Base-by-base conservation (phyloP, 2,329 filamentous ascomycete genomes). In the Ceratocystis destructans region DNA sequence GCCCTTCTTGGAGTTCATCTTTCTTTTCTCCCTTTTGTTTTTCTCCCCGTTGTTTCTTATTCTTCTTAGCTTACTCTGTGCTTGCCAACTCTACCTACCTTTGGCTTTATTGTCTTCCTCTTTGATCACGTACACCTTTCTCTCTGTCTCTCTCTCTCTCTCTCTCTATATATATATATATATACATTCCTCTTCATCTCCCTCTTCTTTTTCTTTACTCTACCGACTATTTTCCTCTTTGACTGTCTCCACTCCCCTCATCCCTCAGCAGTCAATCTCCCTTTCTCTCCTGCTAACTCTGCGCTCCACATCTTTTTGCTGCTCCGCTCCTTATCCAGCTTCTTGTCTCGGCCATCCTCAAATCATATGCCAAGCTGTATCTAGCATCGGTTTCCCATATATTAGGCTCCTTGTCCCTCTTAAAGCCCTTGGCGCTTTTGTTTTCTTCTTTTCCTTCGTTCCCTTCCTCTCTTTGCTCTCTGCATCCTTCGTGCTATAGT, bases 261-360 rank as follows among this genome's bases (percentile, higher is more conserved):
- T 41, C 37, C 37, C 37, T 41, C 37, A 41, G 37, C 37, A 41
- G 37, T 41, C 37, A 41, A 41, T 41, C 37, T 15, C 37, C 37
- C 37, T 41, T 53, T 53, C 37, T 37, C 28, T 25, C 48, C 12
- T 55, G 17, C 50, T 33, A 44, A 41, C 70, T 77, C 80, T 76
- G 73, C 77, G 73, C 79, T 79, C 75, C 74, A 79, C 70, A 76
- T 77, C 62, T 66, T 44, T 10, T 64, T 48, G 57, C 37, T 53
- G 61, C 48, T 66, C 65, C 65, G 62, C 44, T 64, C 45, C 59
- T n/a, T 20, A 55, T 67, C 41, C 25, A 53, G 61, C 72, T 72
- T 73, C 71, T 73, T 74, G 69, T 67, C 70, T 70, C 68, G 25
- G n/a, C 25, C 70, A 71, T 64, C 46, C 57, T 66, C 66, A 64